Evolutionary conservation across 257 asterid species (phyloP), one percentile per base, ranked within the genome.

Genomic region (Ligustrum vulgare): DNA sequence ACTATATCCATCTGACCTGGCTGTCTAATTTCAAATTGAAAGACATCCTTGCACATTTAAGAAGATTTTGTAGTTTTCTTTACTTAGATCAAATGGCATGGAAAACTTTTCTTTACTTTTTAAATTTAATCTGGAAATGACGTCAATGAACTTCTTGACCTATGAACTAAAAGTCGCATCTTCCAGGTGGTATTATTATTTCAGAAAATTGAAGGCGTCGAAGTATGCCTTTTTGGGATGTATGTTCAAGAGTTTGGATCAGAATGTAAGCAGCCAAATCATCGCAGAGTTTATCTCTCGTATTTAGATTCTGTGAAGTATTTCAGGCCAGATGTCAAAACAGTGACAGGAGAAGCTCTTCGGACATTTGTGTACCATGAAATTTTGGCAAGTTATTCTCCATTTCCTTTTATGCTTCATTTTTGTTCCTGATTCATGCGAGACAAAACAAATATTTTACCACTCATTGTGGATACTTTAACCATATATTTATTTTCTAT

Each of bases 241-340:
- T 95, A 93, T 73, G 96, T 95, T 75, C 99, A 95, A 88, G 99
- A 95, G 86, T 95, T 93, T 72, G 99, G 98, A 84, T 86, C 99
- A 37, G 99, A 95, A 84, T 93, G 97, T 75, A 86, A 77, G 77
- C 97, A 90, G 76, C 97, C 99, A 69, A 95, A 95, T 88, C 96
- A 93, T 84, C 93, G 99, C 23, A 90, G 96, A 39, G 99, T 93
- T 79, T 95, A 95, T 88, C 96, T 95, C 58, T 91, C 99, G 25
- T 95, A 95, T 86, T 87, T 95, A 75, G 99, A 93, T 87, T 95
- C 98, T 47, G 99, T 95, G 71, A 95, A 95, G 91, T 95, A 95
- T 88, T 95, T 95, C 92, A 86, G 98, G 86, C 99, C 99, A 22
- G 99, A 95, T 67, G 89, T 95, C 79, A 93, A 66, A 87, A 77